Base-by-base conservation (phyloP, 345 rosid species). In the Corymbia maculata region DNA sequence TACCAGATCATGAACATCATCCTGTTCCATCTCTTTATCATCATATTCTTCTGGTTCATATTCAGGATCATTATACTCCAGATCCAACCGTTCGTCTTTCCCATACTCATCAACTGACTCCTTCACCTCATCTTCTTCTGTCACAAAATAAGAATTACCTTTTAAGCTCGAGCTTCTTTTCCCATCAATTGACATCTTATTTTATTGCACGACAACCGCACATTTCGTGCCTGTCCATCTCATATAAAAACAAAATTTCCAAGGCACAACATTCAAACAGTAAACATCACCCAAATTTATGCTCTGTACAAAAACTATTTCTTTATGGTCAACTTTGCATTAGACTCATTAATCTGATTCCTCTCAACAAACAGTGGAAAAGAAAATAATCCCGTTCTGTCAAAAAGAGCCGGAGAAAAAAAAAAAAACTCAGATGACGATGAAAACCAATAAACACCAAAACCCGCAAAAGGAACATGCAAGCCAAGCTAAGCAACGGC, bases 1-100 rank as follows among this genome's bases (percentile, higher is more conserved):
- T 57, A 89, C 95, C 52, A 89, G 92, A 80, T 93, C 93, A 89
- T 93, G 93, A 87, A 87, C 92, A 80, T 92, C 92, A 88, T 92
- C 97, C 87, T 93, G 95, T 84, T 92, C 98, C 87, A 92, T 86
- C 89, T 94, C 98, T 91, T 94, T 97, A 88, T 95, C 99, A 91
- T 98, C 98, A 91, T 94, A 94, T 89, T 93, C 99, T 91, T 95
- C 99, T 94, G 97, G 92, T 91, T 94, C 89, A 86, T 90, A 91
- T 93, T 94, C 89, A 59, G 86, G 89, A 91, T 89, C 90, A 91
- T 91, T 92, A 88, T 89, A 85, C 87, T 87, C 88, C 61, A 88
- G 93, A 90, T 90, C 94, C 92, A 93, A 45, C 89, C 90, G 88
- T 91, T 90, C 89, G 87, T 89, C 88, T 85, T 92, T 89, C 55